Evolutionary conservation across 2,329 filamentous ascomycete genomes (phyloP), one percentile per base, ranked within the genome.

Genomic region (Exophiala xenobiotica): DNA sequence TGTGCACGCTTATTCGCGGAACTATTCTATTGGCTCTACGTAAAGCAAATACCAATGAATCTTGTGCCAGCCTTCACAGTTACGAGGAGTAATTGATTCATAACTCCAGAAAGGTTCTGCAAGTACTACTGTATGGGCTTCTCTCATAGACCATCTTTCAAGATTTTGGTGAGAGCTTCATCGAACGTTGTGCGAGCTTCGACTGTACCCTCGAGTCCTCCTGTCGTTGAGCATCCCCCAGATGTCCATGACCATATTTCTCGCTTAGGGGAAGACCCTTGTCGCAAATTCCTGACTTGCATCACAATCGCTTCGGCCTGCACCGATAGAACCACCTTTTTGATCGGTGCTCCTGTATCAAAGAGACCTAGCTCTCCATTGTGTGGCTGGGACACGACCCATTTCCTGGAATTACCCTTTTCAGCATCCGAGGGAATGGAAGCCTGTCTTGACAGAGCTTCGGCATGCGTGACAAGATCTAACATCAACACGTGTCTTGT

Each of bases 201-300:
- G n/a, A 26, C 12, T n/a, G 11, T 33, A 6, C 41, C 37, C 8
- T 39, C 48, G 19, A 18, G 20, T n/a, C 51, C 51, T 23, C 51
- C 48, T n/a, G 51, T 42, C 16, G 41, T 49, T 3, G 48, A 54
- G 26, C 47, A 52, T 22, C 41, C 48, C 4, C n/a, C 42, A 7
- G 39, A 27, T 3, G 51, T 54, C 54, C 54, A 57, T 20, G 51
- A 41, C 54, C 54, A 57, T 20, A 54, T 16, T 11, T 44, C 16
- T 22, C 46, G 38, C 26, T 42, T 42, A 14, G 43, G 19, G n/a
- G n/a, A n/a, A 3, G n/a, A 14, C 9, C 31, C 31, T 7, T 35
- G 3, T 16, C 12, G n/a, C 6, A 35, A 14, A 23, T 14, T 40
- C 4, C 22, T 40, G 4, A 22, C 14, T n/a, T 40, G 19, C 7